Evolutionary conservation across 2,329 filamentous ascomycete genomes (phyloP).

Genomic region (Fusarium graminum): DNA sequence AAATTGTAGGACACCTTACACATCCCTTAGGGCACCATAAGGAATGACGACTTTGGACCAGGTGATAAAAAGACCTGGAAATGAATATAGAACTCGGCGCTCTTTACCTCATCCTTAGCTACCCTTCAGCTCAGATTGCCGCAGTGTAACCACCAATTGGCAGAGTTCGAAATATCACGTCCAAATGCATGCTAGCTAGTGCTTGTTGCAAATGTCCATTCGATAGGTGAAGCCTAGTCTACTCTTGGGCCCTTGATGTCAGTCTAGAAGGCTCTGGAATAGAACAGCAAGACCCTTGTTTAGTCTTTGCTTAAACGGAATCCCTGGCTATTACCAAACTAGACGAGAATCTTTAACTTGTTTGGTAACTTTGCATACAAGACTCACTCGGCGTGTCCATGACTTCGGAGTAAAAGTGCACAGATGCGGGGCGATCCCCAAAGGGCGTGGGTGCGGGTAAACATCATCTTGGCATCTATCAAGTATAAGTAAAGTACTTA

Average conservation of each 20-base stretch:
- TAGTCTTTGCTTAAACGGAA: neutral
- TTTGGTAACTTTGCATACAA: constrained; percentile 3
- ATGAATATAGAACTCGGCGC: no score
- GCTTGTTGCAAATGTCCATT: neutral
- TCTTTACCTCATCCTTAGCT: no score
- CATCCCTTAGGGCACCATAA: no score
- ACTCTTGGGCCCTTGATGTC: neutral
- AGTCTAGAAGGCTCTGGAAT: neutral
- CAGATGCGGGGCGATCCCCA: constrained; percentile 24
- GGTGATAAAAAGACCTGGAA: no score
- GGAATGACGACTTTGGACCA: no score
- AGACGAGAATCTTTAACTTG: neutral
- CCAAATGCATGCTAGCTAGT: no score
- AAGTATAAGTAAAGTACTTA: constrained; percentile 19
- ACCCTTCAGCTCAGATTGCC: no score
- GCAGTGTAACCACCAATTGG: no score
- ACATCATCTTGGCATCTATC: neutral
- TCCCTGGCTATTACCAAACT: constrained; percentile 1
- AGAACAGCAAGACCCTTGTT: no score
- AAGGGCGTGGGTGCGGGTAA: constrained; percentile 15
- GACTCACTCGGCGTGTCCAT: constrained; percentile 33
- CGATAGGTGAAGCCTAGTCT: neutral
- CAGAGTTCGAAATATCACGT: no score
- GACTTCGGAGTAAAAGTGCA: constrained; percentile 22
- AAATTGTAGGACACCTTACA: no score